These are phyloP conservation scores for Pseudonitzschia multiseries DNA, from an alignment of 108 stramenopile genomes.

Conservation along the genomic window DNA sequence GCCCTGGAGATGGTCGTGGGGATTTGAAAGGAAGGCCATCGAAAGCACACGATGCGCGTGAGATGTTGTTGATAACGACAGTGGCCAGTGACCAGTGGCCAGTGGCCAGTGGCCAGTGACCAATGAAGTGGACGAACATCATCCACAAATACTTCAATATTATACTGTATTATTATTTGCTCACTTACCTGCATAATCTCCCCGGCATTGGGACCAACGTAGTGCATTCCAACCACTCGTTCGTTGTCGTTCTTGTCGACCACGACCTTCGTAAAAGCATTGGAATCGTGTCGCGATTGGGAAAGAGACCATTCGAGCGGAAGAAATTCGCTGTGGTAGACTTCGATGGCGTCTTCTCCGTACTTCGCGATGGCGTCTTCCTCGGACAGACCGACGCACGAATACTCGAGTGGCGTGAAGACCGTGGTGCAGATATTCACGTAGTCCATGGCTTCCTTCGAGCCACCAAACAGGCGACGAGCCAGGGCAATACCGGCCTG, in stretches of 20 bases:
- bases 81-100: no score
- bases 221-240: slow-evolving; percentile 95
- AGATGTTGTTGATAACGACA: background rate
- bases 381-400: slow-evolving; percentile 92
- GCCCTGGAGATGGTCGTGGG: slow-evolving; percentile 34
- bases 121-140: no score
- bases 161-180: no score
- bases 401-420: slow-evolving; percentile 97
- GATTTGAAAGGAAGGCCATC: background rate
- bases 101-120: no score
- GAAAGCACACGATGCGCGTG: background rate
- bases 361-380: slow-evolving; percentile 87
- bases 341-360: slow-evolving; percentile 85
- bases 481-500: slow-evolving; percentile 90
- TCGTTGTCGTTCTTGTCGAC: slow-evolving; percentile 67
- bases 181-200: slow-evolving; percentile 83
- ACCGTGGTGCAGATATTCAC: slow-evolving; percentile 93
- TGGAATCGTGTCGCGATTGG: slow-evolving; percentile 49
- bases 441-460: slow-evolving; percentile 90
- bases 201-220: slow-evolving; percentile 97
- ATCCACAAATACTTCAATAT: no score
- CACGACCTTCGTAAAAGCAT: slow-evolving; percentile 90
- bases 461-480: slow-evolving; percentile 90
- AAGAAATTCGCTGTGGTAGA: slow-evolving; percentile 91
- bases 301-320: slow-evolving; percentile 96